Percentiles rank a stretch among this genome's conserved stretches.
These are phyloP conservation scores for Wallemia ichthyophaga DNA, from an alignment of 1,284 basidiomycete genomes.

Conservation along the genomic window DNA sequence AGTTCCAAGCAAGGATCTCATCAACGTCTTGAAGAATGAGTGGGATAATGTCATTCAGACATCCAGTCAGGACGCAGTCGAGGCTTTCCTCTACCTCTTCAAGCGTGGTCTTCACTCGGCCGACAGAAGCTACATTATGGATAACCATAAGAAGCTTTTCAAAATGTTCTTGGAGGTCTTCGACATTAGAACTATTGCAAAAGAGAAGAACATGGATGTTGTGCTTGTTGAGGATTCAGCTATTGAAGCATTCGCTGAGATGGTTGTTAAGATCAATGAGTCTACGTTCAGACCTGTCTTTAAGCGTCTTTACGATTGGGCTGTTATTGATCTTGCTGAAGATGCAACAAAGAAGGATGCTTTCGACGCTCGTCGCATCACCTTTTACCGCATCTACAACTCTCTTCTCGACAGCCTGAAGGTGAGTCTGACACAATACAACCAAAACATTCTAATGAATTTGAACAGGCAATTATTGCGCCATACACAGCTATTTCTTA, in stretches of 20 bases:
- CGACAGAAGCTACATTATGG: conserved; percentile 30
- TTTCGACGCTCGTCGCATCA: conserved; percentile 21
- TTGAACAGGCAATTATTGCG: conserved; percentile 42
- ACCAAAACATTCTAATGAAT: not conserved
- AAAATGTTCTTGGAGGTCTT: conserved; percentile 55
- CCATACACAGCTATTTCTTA: conserved; percentile 57
- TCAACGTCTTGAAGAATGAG: conserved; percentile 2
- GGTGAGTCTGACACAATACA: conserved; percentile 17
- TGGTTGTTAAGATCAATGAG: conserved; percentile 82
- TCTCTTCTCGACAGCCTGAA: conserved; percentile 56
- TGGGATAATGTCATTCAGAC: not conserved
- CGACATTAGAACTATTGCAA: conserved; percentile 24
- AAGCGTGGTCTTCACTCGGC: conserved; percentile 33
- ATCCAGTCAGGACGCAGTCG: not conserved
- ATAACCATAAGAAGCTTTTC: conserved; percentile 41
- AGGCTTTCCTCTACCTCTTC: conserved; percentile 32
- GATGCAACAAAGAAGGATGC: conserved; percentile 22
- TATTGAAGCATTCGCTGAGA: conserved; percentile 46
- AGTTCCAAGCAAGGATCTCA: conserved; percentile 24
- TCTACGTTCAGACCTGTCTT: conserved; percentile 73
- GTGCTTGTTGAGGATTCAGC: conserved; percentile 4
- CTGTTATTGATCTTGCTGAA: conserved; percentile 29
- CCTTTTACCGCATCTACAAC: conserved; percentile 40
- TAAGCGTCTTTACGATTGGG: conserved; percentile 82
- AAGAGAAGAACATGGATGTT: conserved; percentile 6